phyloP scores from a whole-genome alignment of 108 stramenopile genomes.

The Stephanodiscus triporus region DNA sequence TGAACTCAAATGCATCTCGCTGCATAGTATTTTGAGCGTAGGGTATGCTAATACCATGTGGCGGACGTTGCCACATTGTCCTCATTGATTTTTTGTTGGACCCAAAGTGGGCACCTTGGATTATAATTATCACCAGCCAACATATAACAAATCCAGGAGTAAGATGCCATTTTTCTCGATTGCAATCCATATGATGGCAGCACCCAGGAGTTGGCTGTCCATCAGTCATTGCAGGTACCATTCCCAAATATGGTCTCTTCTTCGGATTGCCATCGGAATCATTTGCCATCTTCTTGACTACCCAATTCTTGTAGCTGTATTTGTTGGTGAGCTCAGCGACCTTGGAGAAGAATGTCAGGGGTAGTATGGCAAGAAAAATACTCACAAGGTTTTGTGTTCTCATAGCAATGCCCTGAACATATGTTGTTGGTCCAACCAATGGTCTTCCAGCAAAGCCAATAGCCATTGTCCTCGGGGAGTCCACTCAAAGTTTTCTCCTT shows the following conservation, averaged over 20 bases:
- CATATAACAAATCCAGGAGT: constrained; percentile 15
- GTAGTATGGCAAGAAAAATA: constrained; percentile 20
- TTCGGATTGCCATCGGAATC: no score
- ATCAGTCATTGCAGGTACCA: no score
- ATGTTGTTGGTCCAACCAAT: not conserved
- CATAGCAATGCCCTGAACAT: not conserved
- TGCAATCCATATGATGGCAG: no score
- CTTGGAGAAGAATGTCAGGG: not conserved
- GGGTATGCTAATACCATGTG: no score
- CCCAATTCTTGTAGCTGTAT: constrained; percentile 18
- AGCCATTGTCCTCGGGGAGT: no score
- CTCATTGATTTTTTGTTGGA: not conserved
- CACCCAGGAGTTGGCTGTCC: no score
- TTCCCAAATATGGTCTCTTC: no score
- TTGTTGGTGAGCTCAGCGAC: constrained; percentile 7
- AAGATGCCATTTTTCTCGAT: not conserved
- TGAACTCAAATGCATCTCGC: no score
- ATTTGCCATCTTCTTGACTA: not conserved
- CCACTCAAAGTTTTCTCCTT: not conserved
- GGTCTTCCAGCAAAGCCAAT: not conserved
- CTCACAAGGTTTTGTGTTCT: not conserved
- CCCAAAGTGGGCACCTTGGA: constrained; percentile 13
- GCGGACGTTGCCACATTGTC: no score
- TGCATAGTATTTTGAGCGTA: no score
- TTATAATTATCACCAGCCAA: constrained; percentile 9